A percentile compares a stretch with the other conserved stretches of the same genome.
Evolutionary conservation across 345 rosid genomes (phyloP).

Genomic region (Populus alba): DNA sequence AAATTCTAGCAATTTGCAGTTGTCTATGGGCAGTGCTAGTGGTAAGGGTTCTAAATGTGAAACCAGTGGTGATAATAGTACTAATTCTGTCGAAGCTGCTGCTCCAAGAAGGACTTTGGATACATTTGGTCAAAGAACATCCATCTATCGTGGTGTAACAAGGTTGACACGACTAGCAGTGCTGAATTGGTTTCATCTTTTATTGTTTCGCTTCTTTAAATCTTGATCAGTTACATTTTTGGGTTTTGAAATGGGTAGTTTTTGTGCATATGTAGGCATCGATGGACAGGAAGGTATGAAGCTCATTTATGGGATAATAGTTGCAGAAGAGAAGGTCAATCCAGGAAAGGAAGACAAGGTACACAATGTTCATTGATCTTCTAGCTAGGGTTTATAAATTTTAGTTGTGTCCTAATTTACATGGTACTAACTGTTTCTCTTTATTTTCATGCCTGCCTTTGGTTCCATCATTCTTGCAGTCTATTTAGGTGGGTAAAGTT

Average conservation of each 20-base stretch:
- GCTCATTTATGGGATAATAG: constrained; percentile 99
- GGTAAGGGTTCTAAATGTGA: constrained; percentile 60
- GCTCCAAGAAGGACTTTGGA: constrained; percentile 83
- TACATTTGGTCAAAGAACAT: constrained; percentile 94
- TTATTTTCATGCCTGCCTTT: constrained; percentile 18
- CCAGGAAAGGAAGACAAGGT: constrained; percentile 99
- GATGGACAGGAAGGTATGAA: constrained; percentile 99
- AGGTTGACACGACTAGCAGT: constrained; percentile 42
- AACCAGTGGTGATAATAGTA: constrained; percentile 58
- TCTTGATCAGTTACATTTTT: neutral
- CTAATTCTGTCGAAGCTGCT: constrained; percentile 50
- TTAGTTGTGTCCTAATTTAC: neutral
- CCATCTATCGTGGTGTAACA: constrained; percentile 96
- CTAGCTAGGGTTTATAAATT: constrained; percentile 4
- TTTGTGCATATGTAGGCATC: constrained; percentile 50
- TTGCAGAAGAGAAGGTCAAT: constrained; percentile 98
- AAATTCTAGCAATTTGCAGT: constrained; percentile 65
- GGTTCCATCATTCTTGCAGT: constrained; percentile 43
- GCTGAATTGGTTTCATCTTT: neutral
- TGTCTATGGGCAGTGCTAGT: constrained; percentile 87
- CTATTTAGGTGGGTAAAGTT: constrained; percentile 67
- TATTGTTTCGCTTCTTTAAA: neutral
- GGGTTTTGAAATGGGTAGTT: neutral
- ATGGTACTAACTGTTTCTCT: constrained; percentile 7
- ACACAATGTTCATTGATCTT: neutral